Percentiles rank a stretch among this genome's conserved stretches.
These are phyloP conservation scores for Massariosphaeria phaeospora DNA, from an alignment of 495 filamentous ascomycete species.

Conservation along the genomic window DNA sequence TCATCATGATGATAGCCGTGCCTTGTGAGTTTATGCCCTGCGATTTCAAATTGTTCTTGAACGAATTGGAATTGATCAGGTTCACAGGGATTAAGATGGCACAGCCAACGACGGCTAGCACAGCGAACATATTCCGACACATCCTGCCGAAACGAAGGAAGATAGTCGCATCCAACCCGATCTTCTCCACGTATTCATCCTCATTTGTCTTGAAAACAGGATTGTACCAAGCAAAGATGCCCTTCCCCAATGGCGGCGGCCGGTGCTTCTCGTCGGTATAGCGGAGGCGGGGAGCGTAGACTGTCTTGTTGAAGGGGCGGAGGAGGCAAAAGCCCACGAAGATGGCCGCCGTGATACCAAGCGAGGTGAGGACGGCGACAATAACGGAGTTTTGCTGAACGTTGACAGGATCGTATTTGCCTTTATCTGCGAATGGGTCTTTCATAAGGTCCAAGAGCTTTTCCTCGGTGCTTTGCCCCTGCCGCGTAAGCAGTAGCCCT, in stretches of 20 bases:
- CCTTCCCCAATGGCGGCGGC: constrained; percentile 84
- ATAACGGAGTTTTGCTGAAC: constrained; percentile 61
- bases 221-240: constrained; percentile 75
- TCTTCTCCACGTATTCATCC: constrained; percentile 63
- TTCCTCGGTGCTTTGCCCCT: constrained; percentile 27
- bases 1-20: constrained; percentile 48
- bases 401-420: constrained; percentile 17
- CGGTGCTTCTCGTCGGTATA: constrained; percentile 87
- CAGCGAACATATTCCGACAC: constrained; percentile 84
- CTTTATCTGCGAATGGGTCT: constrained; percentile 34
- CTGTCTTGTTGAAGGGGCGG: constrained; percentile 80
- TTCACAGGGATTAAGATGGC: constrained; percentile 81
- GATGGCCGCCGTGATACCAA: constrained; percentile 58
- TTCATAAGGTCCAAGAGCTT: constrained; percentile 37
- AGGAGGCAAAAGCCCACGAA: constrained; percentile 79
- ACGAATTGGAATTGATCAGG: constrained; percentile 53
- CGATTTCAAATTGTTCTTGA: no score
- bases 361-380: constrained; percentile 76
- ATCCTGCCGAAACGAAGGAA: constrained; percentile 86
- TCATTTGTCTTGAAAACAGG: constrained; percentile 76
- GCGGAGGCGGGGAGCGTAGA: constrained; percentile 92
- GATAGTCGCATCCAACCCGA: constrained; percentile 85
- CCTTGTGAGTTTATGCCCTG: constrained; percentile 7
- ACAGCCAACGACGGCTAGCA: constrained; percentile 68
- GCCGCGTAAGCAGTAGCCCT: constrained; percentile 5